phyloP scores from a whole-genome alignment of 1,139 yeast genomes.

The Nakaseomyces nivariensis region DNA sequence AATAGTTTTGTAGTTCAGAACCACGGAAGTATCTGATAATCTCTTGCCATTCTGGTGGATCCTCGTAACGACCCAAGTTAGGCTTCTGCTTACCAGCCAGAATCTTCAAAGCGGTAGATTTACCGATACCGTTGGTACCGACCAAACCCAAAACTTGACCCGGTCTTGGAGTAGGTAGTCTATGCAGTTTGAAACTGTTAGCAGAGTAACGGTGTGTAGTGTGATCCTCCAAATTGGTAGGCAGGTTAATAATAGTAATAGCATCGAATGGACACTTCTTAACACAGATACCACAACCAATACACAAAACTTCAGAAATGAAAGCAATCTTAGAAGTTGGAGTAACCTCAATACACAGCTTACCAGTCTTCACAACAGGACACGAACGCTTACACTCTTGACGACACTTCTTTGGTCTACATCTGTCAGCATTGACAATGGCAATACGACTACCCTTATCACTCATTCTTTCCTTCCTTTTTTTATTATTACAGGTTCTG shows the following conservation, averaged over 20 bases:
- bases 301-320: conserved; percentile 90
- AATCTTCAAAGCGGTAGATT: conserved; percentile 94
- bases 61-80: conserved; percentile 83
- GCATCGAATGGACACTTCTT: conserved; percentile 98
- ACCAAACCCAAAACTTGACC: conserved; percentile 97
- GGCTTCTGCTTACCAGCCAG: conserved; percentile 98
- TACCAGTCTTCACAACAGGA: conserved; percentile 97
- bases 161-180: conserved; percentile 97
- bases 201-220: conserved; percentile 97
- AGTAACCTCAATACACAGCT: conserved; percentile 90
- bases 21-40: conserved; percentile 89
- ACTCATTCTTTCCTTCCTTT: background rate
- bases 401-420: conserved; percentile 96
- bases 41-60: conserved; percentile 97
- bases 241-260: conserved; percentile 86
- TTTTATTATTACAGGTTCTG: background rate
- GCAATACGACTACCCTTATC: conserved; percentile 79
- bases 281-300: conserved; percentile 99
- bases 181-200: conserved; percentile 90
- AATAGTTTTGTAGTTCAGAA: conserved; percentile 90
- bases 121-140: conserved; percentile 98
- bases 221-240: conserved; percentile 84
- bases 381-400: conserved; percentile 96
- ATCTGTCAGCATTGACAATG: conserved; percentile 83
- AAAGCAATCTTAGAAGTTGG: conserved; percentile 89